Conservation (phyloP, 129 eudicot species). For the Apium graveolens region DNA sequence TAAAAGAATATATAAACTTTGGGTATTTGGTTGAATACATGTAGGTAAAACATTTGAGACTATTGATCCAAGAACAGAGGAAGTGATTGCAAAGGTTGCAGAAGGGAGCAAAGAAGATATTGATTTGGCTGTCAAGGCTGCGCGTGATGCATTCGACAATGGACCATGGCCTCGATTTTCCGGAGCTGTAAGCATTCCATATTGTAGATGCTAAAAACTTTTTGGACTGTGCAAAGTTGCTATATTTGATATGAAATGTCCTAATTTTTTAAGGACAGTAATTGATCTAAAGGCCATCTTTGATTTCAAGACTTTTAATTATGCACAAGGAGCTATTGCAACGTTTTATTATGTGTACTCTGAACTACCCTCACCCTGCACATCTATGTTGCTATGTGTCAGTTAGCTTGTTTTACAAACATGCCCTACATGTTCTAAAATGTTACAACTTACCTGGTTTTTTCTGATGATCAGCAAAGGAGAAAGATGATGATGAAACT, state of each 20-base stretch:
- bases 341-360: neutral
- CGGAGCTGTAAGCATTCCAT: conserved; percentile 25
- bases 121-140: conserved; percentile 84
- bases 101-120: conserved; percentile 74
- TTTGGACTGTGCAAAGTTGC: neutral
- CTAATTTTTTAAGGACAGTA: neutral
- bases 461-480: conserved; percentile 40
- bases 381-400: neutral
- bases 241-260: neutral
- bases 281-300: neutral
- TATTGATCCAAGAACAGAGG: conserved; percentile 76
- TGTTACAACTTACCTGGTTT: neutral
- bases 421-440: neutral
- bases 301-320: neutral
- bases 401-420: neutral
- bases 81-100: conserved; percentile 50
- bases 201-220: neutral
- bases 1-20: neutral
- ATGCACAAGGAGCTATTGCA: neutral
- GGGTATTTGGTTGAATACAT: neutral
- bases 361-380: neutral
- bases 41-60: conserved; percentile 76
- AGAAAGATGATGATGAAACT: conserved; percentile 66
- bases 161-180: conserved; percentile 98
- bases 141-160: conserved; percentile 79